Percentiles rank a stretch among this genome's conserved stretches.
These are phyloP conservation scores for Sarocladium brachiariae DNA, from an alignment of 2,329 filamentous ascomycete genomes.

Conservation along the genomic window DNA sequence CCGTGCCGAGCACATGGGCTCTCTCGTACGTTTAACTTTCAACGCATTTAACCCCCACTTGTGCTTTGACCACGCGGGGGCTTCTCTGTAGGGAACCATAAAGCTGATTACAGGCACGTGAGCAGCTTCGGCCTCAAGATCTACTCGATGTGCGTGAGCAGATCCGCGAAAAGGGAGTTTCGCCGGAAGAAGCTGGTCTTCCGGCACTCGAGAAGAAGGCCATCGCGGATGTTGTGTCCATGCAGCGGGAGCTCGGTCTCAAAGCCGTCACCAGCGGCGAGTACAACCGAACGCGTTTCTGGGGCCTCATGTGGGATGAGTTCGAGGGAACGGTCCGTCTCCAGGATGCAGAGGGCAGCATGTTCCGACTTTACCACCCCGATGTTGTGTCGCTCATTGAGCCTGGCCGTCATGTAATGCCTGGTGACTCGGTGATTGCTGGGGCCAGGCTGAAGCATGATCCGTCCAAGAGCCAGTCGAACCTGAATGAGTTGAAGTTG, in stretches of 20 bases:
- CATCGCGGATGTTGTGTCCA: slow-evolving; percentile 52
- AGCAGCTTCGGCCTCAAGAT: slow-evolving; percentile 50
- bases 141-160: slow-evolving; percentile 25
- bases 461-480: slow-evolving; percentile 34
- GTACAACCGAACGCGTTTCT: slow-evolving; percentile 38
- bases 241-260: slow-evolving; percentile 53
- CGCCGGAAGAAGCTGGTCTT: slow-evolving; percentile 46
- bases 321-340: slow-evolving; percentile 42
- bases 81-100: too few relatives aligned
- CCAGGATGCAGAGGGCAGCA: slow-evolving; percentile 41
- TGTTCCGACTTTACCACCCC: slow-evolving; percentile 49
- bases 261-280: slow-evolving; percentile 58
- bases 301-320: slow-evolving; percentile 48
- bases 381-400: slow-evolving; percentile 49
- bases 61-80: too few relatives aligned
- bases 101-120: neutral
- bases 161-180: slow-evolving; percentile 31
- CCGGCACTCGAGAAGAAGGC: slow-evolving; percentile 55
- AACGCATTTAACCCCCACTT: too few relatives aligned
- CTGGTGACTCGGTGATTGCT: slow-evolving; percentile 48
- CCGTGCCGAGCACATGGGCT: slow-evolving; percentile 70
- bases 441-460: slow-evolving; percentile 39
- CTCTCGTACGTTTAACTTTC: slow-evolving; percentile 31
- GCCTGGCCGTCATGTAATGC: slow-evolving; percentile 46
- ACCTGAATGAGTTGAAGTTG: slow-evolving; percentile 42